These are phyloP conservation scores for Aspergillus steynii DNA, from an alignment of 495 filamentous ascomycete genomes.

Conservation along the genomic window DNA sequence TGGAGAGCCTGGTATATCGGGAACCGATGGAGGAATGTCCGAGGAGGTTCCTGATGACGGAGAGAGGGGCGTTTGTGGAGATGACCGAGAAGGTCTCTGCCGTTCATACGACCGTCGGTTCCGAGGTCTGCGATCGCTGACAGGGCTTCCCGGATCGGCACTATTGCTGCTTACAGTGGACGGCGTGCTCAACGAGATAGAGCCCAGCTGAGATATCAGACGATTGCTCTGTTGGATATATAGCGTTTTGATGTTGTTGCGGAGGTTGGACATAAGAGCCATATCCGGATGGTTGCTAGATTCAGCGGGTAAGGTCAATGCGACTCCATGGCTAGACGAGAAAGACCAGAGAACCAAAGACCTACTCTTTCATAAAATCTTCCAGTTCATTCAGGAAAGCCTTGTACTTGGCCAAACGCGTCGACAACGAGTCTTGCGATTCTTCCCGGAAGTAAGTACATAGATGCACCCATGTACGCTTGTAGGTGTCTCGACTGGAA, in stretches of 20 bases:
- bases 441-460: slow-evolving; percentile 50
- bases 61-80: slow-evolving; percentile 35
- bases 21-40: slow-evolving; percentile 39
- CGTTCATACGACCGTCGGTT: slow-evolving; percentile 45
- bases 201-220: slow-evolving; percentile 34
- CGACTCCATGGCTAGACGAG: background rate
- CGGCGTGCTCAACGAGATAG: slow-evolving; percentile 35
- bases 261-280: slow-evolving; percentile 33
- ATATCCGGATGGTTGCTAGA: slow-evolving; percentile 32
- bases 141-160: slow-evolving; percentile 30
- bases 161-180: slow-evolving; percentile 32
- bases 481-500: slow-evolving; percentile 40
- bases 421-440: slow-evolving; percentile 47
- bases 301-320: background rate
- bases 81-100: slow-evolving; percentile 29
- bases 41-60: slow-evolving; percentile 35
- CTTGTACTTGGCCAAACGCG: slow-evolving; percentile 56
- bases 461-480: slow-evolving; percentile 55
- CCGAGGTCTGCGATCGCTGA: slow-evolving; percentile 30
- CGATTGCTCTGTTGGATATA: slow-evolving; percentile 41
- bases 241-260: slow-evolving; percentile 35
- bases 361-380: slow-evolving; percentile 49
- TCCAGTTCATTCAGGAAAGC: slow-evolving; percentile 50
- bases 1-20: slow-evolving; percentile 44
- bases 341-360: background rate